These are phyloP conservation scores for Tolypocladium inflatum DNA, from an alignment of 2,329 filamentous ascomycete species.

Conservation along the genomic window DNA sequence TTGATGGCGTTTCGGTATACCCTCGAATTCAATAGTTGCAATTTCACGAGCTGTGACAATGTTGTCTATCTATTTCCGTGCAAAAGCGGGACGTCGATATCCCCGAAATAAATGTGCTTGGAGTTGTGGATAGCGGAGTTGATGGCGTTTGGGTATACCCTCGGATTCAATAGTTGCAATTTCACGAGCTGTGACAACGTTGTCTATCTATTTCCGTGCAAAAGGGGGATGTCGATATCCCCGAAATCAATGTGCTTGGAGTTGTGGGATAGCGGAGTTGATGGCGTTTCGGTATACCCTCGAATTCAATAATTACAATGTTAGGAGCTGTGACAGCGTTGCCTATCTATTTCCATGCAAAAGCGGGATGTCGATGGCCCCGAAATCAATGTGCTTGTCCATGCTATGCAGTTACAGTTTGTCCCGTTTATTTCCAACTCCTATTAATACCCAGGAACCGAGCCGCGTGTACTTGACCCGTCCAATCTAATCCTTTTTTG, in stretches of 20 bases:
- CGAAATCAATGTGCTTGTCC: background rate
- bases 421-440: background rate
- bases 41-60: no score
- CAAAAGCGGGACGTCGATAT: background rate
- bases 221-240: background rate
- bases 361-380: background rate
- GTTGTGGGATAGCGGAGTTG: constrained; percentile 2
- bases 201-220: no score
- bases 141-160: constrained; percentile 16
- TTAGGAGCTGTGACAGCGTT: no score
- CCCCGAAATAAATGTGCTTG: no score
- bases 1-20: constrained; percentile 17
- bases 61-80: no score
- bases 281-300: constrained; percentile 16
- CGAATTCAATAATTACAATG: background rate
- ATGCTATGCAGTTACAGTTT: background rate
- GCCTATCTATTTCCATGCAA: no score
- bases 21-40: constrained; percentile 4
- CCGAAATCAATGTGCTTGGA: background rate
- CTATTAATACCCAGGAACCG: background rate
- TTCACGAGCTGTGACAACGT: no score
- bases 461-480: background rate
- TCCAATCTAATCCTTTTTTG: background rate
- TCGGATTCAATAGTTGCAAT: constrained; percentile 1
- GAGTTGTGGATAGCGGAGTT: constrained; percentile 1